Conservation (phyloP, 1,139 yeast genomes). For the Kodamaea ohmeri region DNA sequence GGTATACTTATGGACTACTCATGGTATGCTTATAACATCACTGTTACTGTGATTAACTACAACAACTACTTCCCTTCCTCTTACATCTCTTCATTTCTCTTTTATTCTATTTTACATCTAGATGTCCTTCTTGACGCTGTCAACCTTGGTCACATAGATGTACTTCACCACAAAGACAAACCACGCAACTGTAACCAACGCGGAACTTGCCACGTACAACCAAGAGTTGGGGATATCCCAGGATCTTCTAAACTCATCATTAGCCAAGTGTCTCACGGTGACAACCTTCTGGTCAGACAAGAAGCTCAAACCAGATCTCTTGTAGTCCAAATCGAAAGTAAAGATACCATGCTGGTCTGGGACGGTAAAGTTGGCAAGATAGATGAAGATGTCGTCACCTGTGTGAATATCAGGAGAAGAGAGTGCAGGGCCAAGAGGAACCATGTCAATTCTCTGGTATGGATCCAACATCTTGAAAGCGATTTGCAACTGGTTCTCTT, state of each 20-base stretch:
- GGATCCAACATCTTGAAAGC: slow-evolving; percentile 93
- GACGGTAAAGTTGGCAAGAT: slow-evolving; percentile 52
- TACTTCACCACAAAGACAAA: slow-evolving; percentile 67
- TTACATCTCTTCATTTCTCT: not conserved
- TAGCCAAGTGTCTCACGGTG: slow-evolving; percentile 90
- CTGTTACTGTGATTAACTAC: too few species aligned
- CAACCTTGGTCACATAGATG: slow-evolving; percentile 43
- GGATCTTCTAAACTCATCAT: slow-evolving; percentile 90
- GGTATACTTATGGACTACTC: too few species aligned
- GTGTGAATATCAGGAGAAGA: slow-evolving; percentile 46
- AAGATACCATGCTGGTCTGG: slow-evolving; percentile 99
- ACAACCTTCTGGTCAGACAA: slow-evolving; percentile 66
- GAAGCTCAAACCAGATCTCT: slow-evolving; percentile 74
- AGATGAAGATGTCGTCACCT: slow-evolving; percentile 34
- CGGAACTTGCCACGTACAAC: slow-evolving; percentile 78
- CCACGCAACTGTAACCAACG: slow-evolving; percentile 73
- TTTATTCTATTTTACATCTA: slow-evolving; percentile 13
- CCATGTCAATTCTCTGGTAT: slow-evolving; percentile 73
- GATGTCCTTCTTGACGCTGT: slow-evolving; percentile 31
- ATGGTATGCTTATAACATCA: too few species aligned
- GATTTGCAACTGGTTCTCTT: slow-evolving; percentile 65
- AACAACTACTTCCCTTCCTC: too few species aligned
- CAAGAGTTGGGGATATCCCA: slow-evolving; percentile 93
- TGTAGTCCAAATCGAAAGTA: slow-evolving; percentile 78
- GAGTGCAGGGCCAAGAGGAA: slow-evolving; percentile 41